Evolutionary conservation across 768 basidiomycete genomes (phyloP).

Genomic region (Lactarius psammicola): DNA sequence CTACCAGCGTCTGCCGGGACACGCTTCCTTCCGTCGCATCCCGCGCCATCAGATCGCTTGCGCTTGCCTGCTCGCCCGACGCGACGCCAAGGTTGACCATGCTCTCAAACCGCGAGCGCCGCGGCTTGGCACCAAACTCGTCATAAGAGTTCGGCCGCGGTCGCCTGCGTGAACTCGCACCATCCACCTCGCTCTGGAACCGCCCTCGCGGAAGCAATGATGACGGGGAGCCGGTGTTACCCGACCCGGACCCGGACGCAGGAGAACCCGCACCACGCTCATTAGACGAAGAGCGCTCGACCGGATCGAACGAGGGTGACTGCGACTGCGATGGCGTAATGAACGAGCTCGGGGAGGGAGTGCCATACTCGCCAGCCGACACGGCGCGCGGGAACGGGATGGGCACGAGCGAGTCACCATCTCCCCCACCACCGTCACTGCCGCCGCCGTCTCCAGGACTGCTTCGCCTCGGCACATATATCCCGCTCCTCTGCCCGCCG

Average conservation of each 20-base stretch:
- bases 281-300: slow-evolving; percentile 7
- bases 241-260: too few species aligned
- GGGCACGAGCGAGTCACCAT: slow-evolving; percentile 36
- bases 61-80: slow-evolving; percentile 48
- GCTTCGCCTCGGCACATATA: slow-evolving; percentile 19
- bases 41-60: slow-evolving; percentile 63
- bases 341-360: slow-evolving; percentile 38
- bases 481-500: slow-evolving; percentile 13
- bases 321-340: slow-evolving; percentile 8
- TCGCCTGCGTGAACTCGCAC: slow-evolving; percentile 48
- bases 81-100: slow-evolving; percentile 61
- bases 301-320: slow-evolving; percentile 15
- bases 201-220: slow-evolving; percentile 53
- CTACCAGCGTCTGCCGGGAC: slow-evolving; percentile 65
- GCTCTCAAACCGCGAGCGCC: slow-evolving; percentile 68
- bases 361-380: slow-evolving; percentile 51
- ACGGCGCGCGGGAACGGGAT: slow-evolving; percentile 67
- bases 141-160: slow-evolving; percentile 67
- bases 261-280: background rate
- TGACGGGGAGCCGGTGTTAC: slow-evolving; percentile 31
- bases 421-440: too few species aligned
- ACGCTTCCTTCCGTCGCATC: slow-evolving; percentile 64
- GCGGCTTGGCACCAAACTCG: slow-evolving; percentile 54
- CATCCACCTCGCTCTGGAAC: slow-evolving; percentile 74
- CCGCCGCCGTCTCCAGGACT: slow-evolving; percentile 22